Evolutionary conservation across 202 grass and related monocot genomes (phyloP).

Genomic region (Setaria italica): DNA sequence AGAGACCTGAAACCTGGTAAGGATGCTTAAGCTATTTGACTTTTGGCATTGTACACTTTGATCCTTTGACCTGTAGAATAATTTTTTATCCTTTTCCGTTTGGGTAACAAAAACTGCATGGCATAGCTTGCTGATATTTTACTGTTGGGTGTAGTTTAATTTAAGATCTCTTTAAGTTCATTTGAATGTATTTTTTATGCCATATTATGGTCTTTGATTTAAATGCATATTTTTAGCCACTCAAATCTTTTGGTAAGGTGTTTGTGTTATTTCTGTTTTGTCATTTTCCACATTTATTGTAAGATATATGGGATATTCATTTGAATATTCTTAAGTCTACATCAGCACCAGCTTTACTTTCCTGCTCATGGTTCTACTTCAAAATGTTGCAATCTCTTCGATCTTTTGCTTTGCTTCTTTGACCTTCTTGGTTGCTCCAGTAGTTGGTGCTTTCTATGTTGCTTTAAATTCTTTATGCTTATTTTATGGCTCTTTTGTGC

Average conservation of each 20-base stretch:
- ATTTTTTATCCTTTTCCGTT: background rate
- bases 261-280: background rate
- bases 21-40: conserved; percentile 19
- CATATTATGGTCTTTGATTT: background rate
- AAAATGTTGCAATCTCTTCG: conserved; percentile 32
- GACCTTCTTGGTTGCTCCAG: conserved; percentile 28
- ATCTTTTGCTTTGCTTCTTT: conserved; percentile 38
- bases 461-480: conserved; percentile 34
- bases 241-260: conserved; percentile 8
- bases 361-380: conserved; percentile 33
- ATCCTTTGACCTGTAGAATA: background rate
- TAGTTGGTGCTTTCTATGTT: conserved; percentile 25
- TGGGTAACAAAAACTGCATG: background rate
- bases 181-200: conserved; percentile 20
- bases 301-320: background rate
- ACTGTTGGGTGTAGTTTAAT: conserved; percentile 1
- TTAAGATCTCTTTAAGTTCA: background rate
- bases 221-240: conserved; percentile 33
- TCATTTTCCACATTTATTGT: conserved; percentile 21
- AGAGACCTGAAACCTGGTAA: conserved; percentile 98
- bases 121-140: conserved; percentile 4
- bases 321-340: conserved; percentile 30
- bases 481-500: conserved; percentile 50
- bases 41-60: background rate
- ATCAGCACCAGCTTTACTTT: conserved; percentile 39